Evolutionary conservation across 1,284 basidiomycete genomes (phyloP), one percentile per base, ranked within the genome.

Genomic region (Neolentinus lepideus): DNA sequence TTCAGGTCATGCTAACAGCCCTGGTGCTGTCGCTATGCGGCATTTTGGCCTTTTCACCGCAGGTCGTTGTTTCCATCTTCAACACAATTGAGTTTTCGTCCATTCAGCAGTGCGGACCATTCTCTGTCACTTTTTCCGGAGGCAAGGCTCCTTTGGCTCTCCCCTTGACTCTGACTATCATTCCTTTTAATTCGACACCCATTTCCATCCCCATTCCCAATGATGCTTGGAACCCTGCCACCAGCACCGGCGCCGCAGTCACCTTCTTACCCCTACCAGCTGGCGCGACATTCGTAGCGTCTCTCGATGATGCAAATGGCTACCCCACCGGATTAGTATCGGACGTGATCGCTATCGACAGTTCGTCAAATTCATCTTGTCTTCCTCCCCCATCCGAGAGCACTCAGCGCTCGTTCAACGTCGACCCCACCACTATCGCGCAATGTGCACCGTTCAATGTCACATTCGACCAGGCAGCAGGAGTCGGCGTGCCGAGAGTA

Each of bases 391-490:
- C 55, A 27, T 50, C 55, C 27, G 25, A 56, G 1, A 3, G 59
- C 1, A 54, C 54, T 19, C 55, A 51, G 29, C 31, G 53, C 22
- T 53, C 51, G 38, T 58, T 56, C 56, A 78, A 66, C 61, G 57
- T 61, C 56, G 16, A 69, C 64, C 27, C 51, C 8, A 60, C 58
- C 3, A 60, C 61, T 3, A 61, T 79, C n/a, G 64, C 69, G 1
- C 81, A 84, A 63, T 85, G 83, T 67, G 68, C 75, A 59, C 63
- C 72, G 2, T 78, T 84, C 63, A 67, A 69, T 16, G 66, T 86
- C 31, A 61, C 61, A 2, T 83, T 75, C 63, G 69, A 78, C 56
- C 62, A 70, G 0, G 61, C 66, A 2, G 56, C 64, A n/a, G 63
- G 72, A 26, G 56, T 66, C 12, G 61, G 63, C 4, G 63, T 76